Evolutionary conservation across 1,139 yeast species (phyloP).

Genomic region (Yamadazyma sp.): DNA sequence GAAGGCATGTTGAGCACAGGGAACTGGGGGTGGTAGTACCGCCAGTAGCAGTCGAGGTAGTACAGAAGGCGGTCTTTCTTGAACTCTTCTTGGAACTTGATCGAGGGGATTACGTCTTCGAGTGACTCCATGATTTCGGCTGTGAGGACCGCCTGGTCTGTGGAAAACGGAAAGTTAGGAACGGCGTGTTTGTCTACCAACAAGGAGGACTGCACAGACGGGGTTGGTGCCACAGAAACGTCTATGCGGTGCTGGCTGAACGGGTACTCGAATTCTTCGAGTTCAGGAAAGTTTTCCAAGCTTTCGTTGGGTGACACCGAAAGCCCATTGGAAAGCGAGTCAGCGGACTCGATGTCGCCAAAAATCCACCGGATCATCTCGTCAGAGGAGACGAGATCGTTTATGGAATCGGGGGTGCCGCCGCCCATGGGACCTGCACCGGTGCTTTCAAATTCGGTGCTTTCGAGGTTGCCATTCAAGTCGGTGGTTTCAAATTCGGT

Average conservation of each 20-base stretch:
- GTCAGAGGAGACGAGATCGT: conserved; percentile 16
- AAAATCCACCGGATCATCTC: conserved; percentile 18
- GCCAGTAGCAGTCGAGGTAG: conserved; percentile 49
- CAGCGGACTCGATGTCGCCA: conserved; percentile 14
- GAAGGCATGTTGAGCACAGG: conserved; percentile 65
- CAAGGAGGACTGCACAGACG: too few relatives aligned
- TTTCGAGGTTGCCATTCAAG: too few relatives aligned
- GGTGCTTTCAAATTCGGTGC: too few relatives aligned
- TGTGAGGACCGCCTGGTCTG: conserved; percentile 11
- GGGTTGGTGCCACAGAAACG: neutral
- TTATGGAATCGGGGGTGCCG: conserved; percentile 3
- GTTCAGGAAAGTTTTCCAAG: conserved; percentile 12
- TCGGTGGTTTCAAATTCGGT: too few relatives aligned
- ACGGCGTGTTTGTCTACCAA: too few relatives aligned
- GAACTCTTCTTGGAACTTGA: conserved; percentile 19
- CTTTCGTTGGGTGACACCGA: conserved; percentile 14
- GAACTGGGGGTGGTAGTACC: conserved; percentile 59
- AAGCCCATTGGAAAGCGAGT: conserved; percentile 5
- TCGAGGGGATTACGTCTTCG: conserved; percentile 12
- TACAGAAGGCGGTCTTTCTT: conserved; percentile 23
- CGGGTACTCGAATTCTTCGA: conserved; percentile 15
- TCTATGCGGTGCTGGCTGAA: neutral
- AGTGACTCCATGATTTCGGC: conserved; percentile 9
- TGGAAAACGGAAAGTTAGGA: conserved; percentile 11
- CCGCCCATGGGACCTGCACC: too few relatives aligned